phyloP scores from a whole-genome alignment of 2,329 filamentous ascomycete species.

The Aspergillus sclerotialis region DNA sequence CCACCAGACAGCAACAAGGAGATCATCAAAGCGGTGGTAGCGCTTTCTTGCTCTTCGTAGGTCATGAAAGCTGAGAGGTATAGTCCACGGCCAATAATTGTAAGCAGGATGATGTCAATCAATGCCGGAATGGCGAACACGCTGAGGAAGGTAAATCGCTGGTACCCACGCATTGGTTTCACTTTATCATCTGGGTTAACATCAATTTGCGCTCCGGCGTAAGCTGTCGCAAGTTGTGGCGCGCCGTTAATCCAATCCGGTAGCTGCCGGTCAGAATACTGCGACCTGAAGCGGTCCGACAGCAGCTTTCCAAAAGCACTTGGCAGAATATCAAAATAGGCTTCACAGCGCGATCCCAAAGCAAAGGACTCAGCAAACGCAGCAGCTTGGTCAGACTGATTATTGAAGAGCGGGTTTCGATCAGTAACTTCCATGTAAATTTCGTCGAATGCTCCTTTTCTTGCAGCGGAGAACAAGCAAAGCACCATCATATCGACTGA shows the following conservation, averaged over 20 bases:
- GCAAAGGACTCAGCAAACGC: slow-evolving; percentile 59
- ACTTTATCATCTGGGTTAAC: slow-evolving; percentile 42
- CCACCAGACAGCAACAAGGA: slow-evolving; percentile 54
- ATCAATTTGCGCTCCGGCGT: slow-evolving; percentile 47
- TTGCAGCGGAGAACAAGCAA: slow-evolving; percentile 51
- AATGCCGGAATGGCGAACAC: slow-evolving; percentile 58
- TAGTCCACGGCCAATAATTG: slow-evolving; percentile 53
- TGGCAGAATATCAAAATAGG: slow-evolving; percentile 53
- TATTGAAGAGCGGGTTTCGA: slow-evolving; percentile 54
- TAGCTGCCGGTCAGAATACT: slow-evolving; percentile 42
- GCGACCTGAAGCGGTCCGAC: slow-evolving; percentile 35
- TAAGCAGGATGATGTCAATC: slow-evolving; percentile 54
- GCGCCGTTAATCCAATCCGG: slow-evolving; percentile 46
- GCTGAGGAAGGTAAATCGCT: slow-evolving; percentile 51
- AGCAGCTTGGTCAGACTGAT: slow-evolving; percentile 56
- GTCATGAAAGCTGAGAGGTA: slow-evolving; percentile 55
- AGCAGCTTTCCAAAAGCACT: slow-evolving; percentile 41
- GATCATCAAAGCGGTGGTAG: slow-evolving; percentile 53
- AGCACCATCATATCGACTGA: slow-evolving; percentile 51
- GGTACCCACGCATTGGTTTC: slow-evolving; percentile 39
- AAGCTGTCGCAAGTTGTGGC: slow-evolving; percentile 44
- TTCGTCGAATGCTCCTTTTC: slow-evolving; percentile 53
- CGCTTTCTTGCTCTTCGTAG: slow-evolving; percentile 42
- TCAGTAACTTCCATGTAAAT: slow-evolving; percentile 58
- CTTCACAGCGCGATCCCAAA: slow-evolving; percentile 56